phyloP scores from a whole-genome alignment of 1,284 basidiomycete species.

The Spongiforma sp. region DNA sequence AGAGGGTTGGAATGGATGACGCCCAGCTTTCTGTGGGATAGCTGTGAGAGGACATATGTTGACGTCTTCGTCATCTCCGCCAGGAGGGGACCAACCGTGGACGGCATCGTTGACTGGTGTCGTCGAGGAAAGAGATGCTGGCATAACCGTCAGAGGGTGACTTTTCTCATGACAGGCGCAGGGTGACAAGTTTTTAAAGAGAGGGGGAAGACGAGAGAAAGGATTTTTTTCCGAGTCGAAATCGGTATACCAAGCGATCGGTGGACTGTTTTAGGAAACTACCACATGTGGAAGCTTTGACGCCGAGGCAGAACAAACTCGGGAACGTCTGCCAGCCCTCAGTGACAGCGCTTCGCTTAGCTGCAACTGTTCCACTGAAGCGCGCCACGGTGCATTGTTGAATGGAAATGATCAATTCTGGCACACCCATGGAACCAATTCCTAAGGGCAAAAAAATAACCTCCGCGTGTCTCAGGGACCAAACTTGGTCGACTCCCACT shows the following conservation, averaged over 20 bases:
- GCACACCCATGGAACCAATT: too few relatives aligned
- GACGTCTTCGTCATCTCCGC: slow-evolving; percentile 36
- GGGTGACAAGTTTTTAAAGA: not conserved
- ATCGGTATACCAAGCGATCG: slow-evolving; percentile 1
- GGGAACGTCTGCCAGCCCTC: slow-evolving; percentile 2
- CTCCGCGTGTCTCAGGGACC: too few relatives aligned
- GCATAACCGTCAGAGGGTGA: not conserved
- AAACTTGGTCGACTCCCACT: too few relatives aligned
- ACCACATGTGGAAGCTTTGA: slow-evolving; percentile 16
- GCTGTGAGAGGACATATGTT: slow-evolving; percentile 24
- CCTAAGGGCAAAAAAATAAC: too few relatives aligned
- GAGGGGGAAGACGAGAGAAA: not conserved
- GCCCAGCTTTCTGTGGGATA: not conserved
- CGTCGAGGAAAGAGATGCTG: not conserved
- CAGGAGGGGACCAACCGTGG: slow-evolving; percentile 34
- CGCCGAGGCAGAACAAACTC: slow-evolving; percentile 15
- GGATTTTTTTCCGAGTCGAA: not conserved
- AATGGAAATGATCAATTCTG: too few relatives aligned
- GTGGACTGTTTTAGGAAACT: not conserved
- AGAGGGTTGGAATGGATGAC: not conserved
- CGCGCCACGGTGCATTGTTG: not conserved
- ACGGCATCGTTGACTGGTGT: slow-evolving; percentile 10
- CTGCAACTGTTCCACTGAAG: not conserved
- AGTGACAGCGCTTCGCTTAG: not conserved
- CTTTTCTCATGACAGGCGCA: not conserved